Evolutionary conservation across 208 protist species (phyloP).

Genomic region (Acanthamoeba quina): DNA sequence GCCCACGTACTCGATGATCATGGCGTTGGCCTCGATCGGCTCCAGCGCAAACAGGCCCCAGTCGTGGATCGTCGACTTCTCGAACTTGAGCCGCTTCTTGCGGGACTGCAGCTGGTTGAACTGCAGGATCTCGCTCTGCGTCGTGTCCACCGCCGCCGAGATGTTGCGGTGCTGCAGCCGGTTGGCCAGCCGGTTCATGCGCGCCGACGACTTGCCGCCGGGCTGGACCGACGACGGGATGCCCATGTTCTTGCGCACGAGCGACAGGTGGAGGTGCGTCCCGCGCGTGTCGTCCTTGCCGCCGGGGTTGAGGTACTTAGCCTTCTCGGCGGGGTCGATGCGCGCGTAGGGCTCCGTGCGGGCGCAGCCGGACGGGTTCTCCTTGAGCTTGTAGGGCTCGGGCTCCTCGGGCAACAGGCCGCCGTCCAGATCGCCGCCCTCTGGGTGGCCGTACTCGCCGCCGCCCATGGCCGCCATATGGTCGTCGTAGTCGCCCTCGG

Average conservation of each 20-base stretch:
- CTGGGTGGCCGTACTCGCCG: background rate
- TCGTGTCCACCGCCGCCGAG: constrained; percentile 8
- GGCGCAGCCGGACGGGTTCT: constrained; percentile 55
- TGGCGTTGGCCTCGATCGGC: constrained; percentile 85
- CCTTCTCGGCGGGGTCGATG: constrained; percentile 62
- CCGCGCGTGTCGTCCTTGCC: constrained; percentile 31
- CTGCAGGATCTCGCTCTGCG: constrained; percentile 74
- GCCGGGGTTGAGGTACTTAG: constrained; percentile 21
- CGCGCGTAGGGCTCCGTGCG: constrained; percentile 29
- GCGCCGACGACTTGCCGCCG: constrained; percentile 23
- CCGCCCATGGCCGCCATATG: background rate
- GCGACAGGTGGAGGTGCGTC: constrained; percentile 18
- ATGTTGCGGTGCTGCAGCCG: constrained; percentile 32
- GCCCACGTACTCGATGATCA: constrained; percentile 91
- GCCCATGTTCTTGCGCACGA: constrained; percentile 16
- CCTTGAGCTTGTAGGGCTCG: constrained; percentile 15
- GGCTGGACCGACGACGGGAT: constrained; percentile 17
- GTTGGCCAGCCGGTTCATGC: constrained; percentile 46
- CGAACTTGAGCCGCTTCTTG: constrained; percentile 88
- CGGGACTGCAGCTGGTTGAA: constrained; percentile 77
- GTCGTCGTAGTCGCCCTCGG: constrained; percentile 2
- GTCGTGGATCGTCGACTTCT: constrained; percentile 88
- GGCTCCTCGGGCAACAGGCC: background rate
- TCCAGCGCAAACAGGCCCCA: constrained; percentile 90
- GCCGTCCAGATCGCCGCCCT: too few species aligned